Percentiles rank a stretch among this genome's conserved stretches.
These are phyloP conservation scores for Carex myosuroides DNA, from an alignment of 176 grass and related monocot genomes.

Conservation along the genomic window DNA sequence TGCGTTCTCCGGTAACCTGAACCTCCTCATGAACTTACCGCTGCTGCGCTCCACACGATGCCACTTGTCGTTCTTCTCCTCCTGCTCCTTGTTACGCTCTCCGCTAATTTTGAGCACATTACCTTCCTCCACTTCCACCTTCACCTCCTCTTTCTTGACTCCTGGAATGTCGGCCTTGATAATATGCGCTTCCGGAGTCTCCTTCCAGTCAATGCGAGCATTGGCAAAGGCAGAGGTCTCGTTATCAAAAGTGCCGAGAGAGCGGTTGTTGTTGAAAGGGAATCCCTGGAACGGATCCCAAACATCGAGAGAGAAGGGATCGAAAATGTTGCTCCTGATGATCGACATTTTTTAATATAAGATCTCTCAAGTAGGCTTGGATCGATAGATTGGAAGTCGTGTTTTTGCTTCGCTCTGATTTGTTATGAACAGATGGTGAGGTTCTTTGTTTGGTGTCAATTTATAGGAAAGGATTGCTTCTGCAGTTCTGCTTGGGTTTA, in stretches of 20 bases:
- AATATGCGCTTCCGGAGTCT: slow-evolving; percentile 44
- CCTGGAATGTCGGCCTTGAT: slow-evolving; percentile 47
- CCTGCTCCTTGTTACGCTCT: slow-evolving; percentile 4
- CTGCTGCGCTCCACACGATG: slow-evolving; percentile 47
- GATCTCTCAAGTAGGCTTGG: too few species aligned
- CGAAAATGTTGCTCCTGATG: slow-evolving; percentile 27
- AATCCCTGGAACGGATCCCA: slow-evolving; percentile 25
- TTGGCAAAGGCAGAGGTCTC: slow-evolving; percentile 26
- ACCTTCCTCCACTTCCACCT: slow-evolving; percentile 41
- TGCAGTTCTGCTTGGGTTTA: background rate
- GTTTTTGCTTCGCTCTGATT: too few species aligned
- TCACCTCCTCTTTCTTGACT: slow-evolving; percentile 34
- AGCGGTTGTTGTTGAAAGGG: slow-evolving; percentile 3
- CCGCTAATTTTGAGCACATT: slow-evolving; percentile 12
- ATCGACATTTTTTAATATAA: slow-evolving; percentile 7
- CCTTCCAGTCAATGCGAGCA: slow-evolving; percentile 47
- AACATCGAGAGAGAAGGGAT: slow-evolving; percentile 16
- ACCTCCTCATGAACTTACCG: slow-evolving; percentile 25
- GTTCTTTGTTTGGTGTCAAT: background rate
- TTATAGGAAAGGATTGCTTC: background rate
- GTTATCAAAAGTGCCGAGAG: background rate
- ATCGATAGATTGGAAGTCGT: too few species aligned
- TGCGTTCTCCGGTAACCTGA: slow-evolving; percentile 37
- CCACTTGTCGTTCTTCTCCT: slow-evolving; percentile 47
- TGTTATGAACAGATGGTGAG: background rate